Evolutionary conservation across 345 rosid genomes (phyloP).

Genomic region (Gossypium mustelinum): DNA sequence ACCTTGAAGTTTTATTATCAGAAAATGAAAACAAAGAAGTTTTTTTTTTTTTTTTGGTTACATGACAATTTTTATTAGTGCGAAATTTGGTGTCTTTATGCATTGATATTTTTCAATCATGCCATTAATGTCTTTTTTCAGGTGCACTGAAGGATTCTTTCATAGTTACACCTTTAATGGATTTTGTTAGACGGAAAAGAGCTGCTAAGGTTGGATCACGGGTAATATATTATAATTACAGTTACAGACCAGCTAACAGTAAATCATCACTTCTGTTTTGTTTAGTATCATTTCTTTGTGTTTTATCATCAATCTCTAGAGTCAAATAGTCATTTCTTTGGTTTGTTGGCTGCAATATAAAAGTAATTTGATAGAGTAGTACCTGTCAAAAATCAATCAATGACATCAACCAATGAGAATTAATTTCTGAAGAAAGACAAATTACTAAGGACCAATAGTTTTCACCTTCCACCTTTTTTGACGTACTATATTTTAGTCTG

Average conservation of each 20-base stretch:
- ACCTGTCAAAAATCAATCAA: neutral
- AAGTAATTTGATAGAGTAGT: neutral
- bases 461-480: neutral
- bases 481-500: neutral
- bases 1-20: neutral
- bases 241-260: neutral
- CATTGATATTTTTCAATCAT: slow-evolving; percentile 10
- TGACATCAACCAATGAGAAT: neutral
- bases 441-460: neutral
- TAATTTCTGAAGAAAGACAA: neutral
- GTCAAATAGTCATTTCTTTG: neutral
- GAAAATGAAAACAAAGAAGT: neutral
- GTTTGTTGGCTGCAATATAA: neutral
- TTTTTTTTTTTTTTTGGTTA: neutral
- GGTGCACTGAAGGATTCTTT: slow-evolving; percentile 41
- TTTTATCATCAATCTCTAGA: neutral
- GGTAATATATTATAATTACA: slow-evolving; percentile 24
- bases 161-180: slow-evolving; percentile 48
- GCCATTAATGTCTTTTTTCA: slow-evolving; percentile 20
- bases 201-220: slow-evolving; percentile 44
- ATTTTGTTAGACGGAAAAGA: slow-evolving; percentile 51
- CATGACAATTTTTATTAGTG: neutral
- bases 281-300: neutral
- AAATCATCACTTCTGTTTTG: neutral
- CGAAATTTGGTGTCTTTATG: neutral